Percentiles rank a stretch among this genome's conserved stretches.
Conservation (phyloP, 331 rosid species). For the Quercus tomentella region DNA sequence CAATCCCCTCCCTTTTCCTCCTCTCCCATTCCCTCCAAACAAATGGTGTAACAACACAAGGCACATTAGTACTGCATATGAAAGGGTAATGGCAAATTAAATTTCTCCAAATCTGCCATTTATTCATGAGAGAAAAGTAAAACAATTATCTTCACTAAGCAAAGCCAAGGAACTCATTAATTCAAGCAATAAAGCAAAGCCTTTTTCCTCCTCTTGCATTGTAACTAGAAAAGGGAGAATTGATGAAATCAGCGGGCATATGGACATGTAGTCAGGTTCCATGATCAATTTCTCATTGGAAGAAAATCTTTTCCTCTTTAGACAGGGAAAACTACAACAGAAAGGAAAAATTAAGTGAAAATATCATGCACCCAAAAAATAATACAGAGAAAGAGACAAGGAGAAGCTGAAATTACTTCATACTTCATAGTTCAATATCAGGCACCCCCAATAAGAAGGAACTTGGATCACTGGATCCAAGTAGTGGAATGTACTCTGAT, state of each 20-base stretch:
- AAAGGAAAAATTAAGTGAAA: neutral
- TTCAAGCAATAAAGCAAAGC: too few relatives aligned
- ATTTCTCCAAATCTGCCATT: too few relatives aligned
- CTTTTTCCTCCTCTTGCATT: too few relatives aligned
- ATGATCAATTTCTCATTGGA: neutral
- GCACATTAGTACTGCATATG: too few relatives aligned
- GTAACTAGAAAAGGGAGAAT: too few relatives aligned
- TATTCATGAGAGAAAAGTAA: too few relatives aligned
- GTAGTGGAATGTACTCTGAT: constrained; percentile 79
- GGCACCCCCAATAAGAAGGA: constrained; percentile 71
- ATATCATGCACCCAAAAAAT: neutral
- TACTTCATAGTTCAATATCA: constrained; percentile 61
- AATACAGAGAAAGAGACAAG: neutral
- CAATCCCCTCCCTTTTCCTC: too few relatives aligned
- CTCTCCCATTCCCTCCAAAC: too few relatives aligned
- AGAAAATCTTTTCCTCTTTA: neutral
- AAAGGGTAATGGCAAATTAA: too few relatives aligned
- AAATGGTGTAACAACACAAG: too few relatives aligned
- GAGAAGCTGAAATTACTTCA: constrained; percentile 38
- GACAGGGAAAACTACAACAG: constrained; percentile 2
- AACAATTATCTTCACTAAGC: too few relatives aligned
- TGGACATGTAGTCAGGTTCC: neutral
- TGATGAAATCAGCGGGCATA: neutral
- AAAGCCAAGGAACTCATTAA: too few relatives aligned
- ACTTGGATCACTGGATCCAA: constrained; percentile 65